Evolutionary conservation across 495 filamentous ascomycete species (phyloP).

Genomic region (Aspergillus kassunensis): DNA sequence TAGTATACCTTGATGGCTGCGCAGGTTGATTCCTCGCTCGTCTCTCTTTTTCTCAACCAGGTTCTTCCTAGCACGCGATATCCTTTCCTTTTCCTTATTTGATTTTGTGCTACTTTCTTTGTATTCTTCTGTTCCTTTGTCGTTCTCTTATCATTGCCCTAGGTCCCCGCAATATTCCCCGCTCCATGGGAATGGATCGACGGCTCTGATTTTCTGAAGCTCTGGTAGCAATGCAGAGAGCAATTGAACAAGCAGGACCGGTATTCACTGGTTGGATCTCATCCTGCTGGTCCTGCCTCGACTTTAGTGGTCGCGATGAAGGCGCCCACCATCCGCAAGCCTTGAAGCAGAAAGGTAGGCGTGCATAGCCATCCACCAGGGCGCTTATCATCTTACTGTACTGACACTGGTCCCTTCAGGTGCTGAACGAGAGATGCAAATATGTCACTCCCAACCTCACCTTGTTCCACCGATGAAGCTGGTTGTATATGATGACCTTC

Average conservation of each 20-base stretch:
- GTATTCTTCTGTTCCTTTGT: constrained; percentile 12
- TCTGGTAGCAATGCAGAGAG: constrained; percentile 44
- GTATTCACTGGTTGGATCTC: constrained; percentile 42
- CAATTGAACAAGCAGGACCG: constrained; percentile 41
- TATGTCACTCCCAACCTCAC: constrained; percentile 49
- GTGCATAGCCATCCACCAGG: not conserved
- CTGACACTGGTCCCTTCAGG: constrained; percentile 18
- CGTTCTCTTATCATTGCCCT: constrained; percentile 4
- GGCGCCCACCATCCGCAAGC: constrained; percentile 19
- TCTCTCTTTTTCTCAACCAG: constrained; percentile 1
- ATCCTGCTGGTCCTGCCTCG: constrained; percentile 39
- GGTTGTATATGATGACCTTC: constrained; percentile 36
- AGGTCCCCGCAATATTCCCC: constrained; percentile 3
- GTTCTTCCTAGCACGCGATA: not conserved
- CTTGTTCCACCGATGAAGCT: constrained; percentile 46
- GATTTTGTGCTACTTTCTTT: not conserved
- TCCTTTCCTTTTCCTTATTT: not conserved
- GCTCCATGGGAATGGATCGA: constrained; percentile 29
- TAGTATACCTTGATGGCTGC: not conserved
- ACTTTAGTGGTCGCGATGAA: constrained; percentile 25
- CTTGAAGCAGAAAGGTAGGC: constrained; percentile 26
- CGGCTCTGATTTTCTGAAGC: constrained; percentile 21
- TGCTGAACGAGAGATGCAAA: constrained; percentile 43
- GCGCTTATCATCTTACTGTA: not conserved
- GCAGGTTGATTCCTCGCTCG: constrained; percentile 13